phyloP scores from a whole-genome alignment of 1,139 yeast species.

The Arxiozyma slooffiae region DNA sequence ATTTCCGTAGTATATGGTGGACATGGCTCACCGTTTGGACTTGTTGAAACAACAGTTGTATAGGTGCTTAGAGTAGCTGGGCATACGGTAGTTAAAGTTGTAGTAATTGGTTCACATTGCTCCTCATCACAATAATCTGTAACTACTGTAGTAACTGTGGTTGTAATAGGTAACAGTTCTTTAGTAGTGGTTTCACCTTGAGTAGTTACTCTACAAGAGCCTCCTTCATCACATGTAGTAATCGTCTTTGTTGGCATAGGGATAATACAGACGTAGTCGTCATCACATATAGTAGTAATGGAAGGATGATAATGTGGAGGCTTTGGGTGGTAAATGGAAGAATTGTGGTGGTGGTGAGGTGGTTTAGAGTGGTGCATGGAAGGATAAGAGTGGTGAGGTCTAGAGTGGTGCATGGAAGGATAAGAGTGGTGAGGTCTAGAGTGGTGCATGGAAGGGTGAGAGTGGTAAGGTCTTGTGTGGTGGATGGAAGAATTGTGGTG shows the following conservation, averaged over 20 bases:
- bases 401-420: too few relatives aligned
- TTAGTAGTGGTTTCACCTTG: background rate
- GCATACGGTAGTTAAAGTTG: background rate
- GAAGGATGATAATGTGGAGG: too few relatives aligned
- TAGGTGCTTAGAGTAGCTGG: background rate
- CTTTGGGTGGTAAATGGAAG: too few relatives aligned
- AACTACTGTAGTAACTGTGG: background rate
- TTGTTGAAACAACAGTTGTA: background rate
- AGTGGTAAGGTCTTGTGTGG: too few relatives aligned
- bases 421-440: too few relatives aligned
- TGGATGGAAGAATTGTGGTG: too few relatives aligned
- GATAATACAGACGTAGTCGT: background rate
- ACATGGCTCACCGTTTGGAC: background rate
- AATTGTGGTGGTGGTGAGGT: too few relatives aligned
- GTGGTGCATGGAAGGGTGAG: too few relatives aligned
- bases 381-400: too few relatives aligned
- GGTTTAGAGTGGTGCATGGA: too few relatives aligned
- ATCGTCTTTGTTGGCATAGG: background rate
- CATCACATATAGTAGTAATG: background rate
- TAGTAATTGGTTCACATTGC: background rate
- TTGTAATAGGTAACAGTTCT: background rate
- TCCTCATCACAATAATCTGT: background rate
- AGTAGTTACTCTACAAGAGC: background rate
- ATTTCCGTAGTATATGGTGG: background rate
- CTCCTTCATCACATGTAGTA: background rate